Evolutionary conservation across 768 basidiomycete genomes (phyloP).

Genomic region (Mycena haematopus): DNA sequence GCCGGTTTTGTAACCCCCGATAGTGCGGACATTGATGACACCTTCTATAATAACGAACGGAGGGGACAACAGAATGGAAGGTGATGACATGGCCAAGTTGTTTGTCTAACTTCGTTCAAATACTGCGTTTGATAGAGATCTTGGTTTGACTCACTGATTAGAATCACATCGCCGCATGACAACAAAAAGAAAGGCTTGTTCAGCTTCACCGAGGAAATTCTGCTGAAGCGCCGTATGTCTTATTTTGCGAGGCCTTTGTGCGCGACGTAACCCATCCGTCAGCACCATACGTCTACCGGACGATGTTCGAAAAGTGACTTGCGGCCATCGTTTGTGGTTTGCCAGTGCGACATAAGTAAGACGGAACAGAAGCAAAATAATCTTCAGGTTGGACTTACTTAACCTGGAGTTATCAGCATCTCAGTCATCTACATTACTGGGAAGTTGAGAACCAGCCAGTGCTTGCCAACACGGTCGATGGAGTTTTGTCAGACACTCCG

Average conservation of each 20-base stretch:
- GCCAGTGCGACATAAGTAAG: slow-evolving; percentile 1
- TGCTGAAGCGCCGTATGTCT: slow-evolving; percentile 33
- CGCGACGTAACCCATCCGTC: slow-evolving; percentile 42
- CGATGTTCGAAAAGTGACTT: slow-evolving; percentile 35
- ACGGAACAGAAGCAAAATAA: neutral
- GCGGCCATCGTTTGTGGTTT: slow-evolving; percentile 47
- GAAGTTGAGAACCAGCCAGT: too few species aligned
- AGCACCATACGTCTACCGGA: slow-evolving; percentile 44
- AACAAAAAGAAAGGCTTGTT: neutral
- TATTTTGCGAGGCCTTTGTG: slow-evolving; percentile 38
- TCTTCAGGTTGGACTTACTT: too few species aligned
- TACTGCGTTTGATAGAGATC: slow-evolving; percentile 9
- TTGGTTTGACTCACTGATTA: slow-evolving; percentile 6
- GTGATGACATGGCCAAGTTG: slow-evolving; percentile 6
- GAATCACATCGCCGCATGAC: too few species aligned
- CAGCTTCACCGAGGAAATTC: slow-evolving; percentile 12
- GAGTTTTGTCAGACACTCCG: too few species aligned
- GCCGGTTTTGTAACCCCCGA: slow-evolving; percentile 37
- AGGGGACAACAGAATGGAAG: slow-evolving; percentile 31
- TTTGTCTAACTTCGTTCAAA: too few species aligned
- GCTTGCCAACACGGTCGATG: too few species aligned
- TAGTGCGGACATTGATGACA: slow-evolving; percentile 45
- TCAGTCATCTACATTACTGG: slow-evolving; percentile 41
- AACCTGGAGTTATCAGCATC: slow-evolving; percentile 43
- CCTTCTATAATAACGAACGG: slow-evolving; percentile 49